Evolutionary conservation across 345 rosid species (phyloP).

Genomic region (Eucalyptus curtisii): DNA sequence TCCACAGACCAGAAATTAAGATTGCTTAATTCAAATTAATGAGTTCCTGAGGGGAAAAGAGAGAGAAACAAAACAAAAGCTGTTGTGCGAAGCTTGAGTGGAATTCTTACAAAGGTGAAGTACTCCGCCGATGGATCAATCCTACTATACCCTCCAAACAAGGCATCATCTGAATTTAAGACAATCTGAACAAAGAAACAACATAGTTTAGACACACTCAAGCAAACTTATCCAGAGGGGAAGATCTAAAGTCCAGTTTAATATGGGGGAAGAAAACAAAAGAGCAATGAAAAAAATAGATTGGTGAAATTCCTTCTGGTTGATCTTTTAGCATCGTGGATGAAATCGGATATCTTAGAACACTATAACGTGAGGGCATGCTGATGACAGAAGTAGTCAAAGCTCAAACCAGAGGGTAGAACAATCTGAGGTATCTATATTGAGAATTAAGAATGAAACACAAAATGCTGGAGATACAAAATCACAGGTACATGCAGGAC

Average conservation of each 20-base stretch:
- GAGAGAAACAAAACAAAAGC: not conserved
- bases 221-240: not conserved
- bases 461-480: not conserved
- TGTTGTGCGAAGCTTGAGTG: not conserved
- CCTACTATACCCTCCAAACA: constrained; percentile 75
- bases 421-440: not conserved
- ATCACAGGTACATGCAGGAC: not conserved
- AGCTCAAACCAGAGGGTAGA: not conserved
- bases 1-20: not conserved
- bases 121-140: constrained; percentile 47
- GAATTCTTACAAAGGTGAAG: constrained; percentile 57
- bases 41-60: not conserved
- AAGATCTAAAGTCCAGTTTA: not conserved
- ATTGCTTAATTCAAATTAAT: not conserved
- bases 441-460: not conserved
- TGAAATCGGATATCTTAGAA: not conserved
- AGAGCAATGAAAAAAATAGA: not conserved
- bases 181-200: constrained; percentile 29
- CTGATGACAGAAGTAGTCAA: not conserved
- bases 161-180: constrained; percentile 65
- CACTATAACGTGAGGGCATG: not conserved
- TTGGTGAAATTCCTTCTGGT: not conserved
- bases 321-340: not conserved
- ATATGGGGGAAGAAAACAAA: not conserved
- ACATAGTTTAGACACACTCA: not conserved